Evolutionary conservation across 2,329 filamentous ascomycete species (phyloP).

Genomic region (Biscogniauxia mediterranea): DNA sequence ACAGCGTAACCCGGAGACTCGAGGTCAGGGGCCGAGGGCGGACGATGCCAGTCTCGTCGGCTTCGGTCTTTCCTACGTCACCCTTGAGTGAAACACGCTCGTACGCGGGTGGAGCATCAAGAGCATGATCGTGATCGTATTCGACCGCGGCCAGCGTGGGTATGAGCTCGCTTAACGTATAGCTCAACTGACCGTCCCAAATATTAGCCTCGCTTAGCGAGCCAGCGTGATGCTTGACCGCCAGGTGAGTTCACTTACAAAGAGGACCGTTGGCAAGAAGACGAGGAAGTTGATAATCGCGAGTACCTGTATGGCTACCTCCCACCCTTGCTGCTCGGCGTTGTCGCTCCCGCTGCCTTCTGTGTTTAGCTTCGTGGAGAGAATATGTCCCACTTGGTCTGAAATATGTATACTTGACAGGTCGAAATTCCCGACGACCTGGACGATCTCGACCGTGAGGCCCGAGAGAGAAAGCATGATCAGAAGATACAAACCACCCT

Average conservation of each 20-base stretch:
- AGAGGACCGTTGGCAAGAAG: neutral
- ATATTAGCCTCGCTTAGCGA: constrained; percentile 3
- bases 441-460: neutral
- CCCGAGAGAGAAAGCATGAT: neutral
- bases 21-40: constrained; percentile 41
- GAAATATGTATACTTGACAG: neutral
- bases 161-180: constrained; percentile 47
- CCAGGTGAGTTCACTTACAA: constrained; percentile 6
- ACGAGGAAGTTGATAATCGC: constrained; percentile 3
- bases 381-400: neutral
- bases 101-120: constrained; percentile 44
- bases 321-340: neutral
- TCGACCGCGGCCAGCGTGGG: constrained; percentile 53
- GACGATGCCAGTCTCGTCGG: constrained; percentile 3
- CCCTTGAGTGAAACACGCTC: constrained; percentile 40
- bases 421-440: neutral
- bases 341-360: neutral
- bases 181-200: constrained; percentile 38
- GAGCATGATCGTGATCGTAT: constrained; percentile 44
- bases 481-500: neutral
- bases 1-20: constrained; percentile 45
- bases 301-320: neutral
- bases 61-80: constrained; percentile 10
- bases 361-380: neutral
- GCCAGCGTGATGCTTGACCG: neutral